Percentiles rank a stretch among this genome's conserved stretches.
Conservation (phyloP, 1,284 basidiomycete genomes). For the Heliocybe sulcata region DNA sequence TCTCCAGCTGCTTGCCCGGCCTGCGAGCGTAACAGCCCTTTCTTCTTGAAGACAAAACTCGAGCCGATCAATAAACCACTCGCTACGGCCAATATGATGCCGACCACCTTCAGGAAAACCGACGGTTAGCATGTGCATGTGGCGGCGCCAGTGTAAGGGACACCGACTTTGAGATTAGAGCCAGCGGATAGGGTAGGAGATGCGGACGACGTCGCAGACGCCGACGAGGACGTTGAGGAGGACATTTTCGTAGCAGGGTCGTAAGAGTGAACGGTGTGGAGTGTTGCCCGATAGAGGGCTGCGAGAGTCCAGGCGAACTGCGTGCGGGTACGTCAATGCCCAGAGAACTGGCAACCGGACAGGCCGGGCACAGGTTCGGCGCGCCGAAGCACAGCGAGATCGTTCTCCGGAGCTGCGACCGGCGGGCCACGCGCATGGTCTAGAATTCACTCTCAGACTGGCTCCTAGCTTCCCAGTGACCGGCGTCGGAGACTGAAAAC, state of each 20-base stretch:
- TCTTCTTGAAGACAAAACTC: constrained; percentile 97
- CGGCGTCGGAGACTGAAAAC: too few species aligned
- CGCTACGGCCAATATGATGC: constrained; percentile 75
- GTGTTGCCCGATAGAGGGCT: not conserved
- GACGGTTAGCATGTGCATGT: not conserved
- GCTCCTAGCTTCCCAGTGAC: too few species aligned
- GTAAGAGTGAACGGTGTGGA: not conserved
- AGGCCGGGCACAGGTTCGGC: not conserved
- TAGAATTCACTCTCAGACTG: not conserved
- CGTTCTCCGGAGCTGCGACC: too few species aligned
- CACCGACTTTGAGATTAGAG: constrained; percentile 30
- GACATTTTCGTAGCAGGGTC: constrained; percentile 24
- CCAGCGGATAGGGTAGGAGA: constrained; percentile 24
- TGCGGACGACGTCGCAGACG: constrained; percentile 23
- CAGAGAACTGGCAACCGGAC: not conserved
- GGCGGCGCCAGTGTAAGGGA: not conserved
- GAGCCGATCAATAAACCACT: constrained; percentile 89
- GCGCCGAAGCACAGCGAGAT: too few species aligned
- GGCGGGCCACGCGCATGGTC: too few species aligned
- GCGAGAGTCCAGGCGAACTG: not conserved
- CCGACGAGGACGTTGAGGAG: constrained; percentile 22
- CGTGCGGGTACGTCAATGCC: not conserved
- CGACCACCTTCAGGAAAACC: constrained; percentile 42
- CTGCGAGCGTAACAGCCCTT: constrained; percentile 72
- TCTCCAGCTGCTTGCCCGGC: constrained; percentile 74